Evolutionary conservation across 179 eudicot species (phyloP), one percentile per base, ranked within the genome.

Genomic region (Pouteria campechiana): DNA sequence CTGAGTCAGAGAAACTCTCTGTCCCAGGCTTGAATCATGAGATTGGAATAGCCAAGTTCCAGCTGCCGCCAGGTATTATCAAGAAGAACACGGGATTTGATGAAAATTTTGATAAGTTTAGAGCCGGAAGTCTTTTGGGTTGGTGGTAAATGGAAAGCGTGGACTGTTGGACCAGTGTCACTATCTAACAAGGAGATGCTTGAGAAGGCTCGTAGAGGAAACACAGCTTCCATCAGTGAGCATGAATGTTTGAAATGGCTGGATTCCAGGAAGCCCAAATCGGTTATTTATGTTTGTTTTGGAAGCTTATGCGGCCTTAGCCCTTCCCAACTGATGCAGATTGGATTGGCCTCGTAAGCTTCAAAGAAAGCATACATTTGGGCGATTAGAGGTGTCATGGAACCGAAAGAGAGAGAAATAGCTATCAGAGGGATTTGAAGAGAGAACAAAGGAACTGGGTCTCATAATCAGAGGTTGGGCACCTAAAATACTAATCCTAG

Each of bases 81-180:
- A 25, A 43, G 52, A 15, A 32, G 60, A 18, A n/a, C 45, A 1
- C 1, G 24, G 6, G 25, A 35, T 12, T 0, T 55, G 3, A 33
- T 18, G 14, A 16, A 18, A 2, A 15, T 32, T 29, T 35, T 0
- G 31, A 46, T 2, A 14, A 22, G 8, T 18, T 59, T 2, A 39
- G 23, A 38, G 49, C 21, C 45, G 1, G 62, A 59, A 13, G 1
- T 2, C 72, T 2, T 54, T 42, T 17, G 72, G 72, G n/a, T 32
- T 41, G 17, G 52, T 65, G 17, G 46, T 54, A 7, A 67, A 67
- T 17, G 40, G 47, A 77, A 64, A 11, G 68, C 67, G 2, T 69
- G 72, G 61, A 67, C 78, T 42, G 45, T 78, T 15, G 86, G 86
- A 1, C 78, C 78, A 6, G 32, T 74, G 0, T 74, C 73, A 1